Base-by-base conservation (phyloP, 1,139 yeast genomes). In the Tardiomyces blankii region DNA sequence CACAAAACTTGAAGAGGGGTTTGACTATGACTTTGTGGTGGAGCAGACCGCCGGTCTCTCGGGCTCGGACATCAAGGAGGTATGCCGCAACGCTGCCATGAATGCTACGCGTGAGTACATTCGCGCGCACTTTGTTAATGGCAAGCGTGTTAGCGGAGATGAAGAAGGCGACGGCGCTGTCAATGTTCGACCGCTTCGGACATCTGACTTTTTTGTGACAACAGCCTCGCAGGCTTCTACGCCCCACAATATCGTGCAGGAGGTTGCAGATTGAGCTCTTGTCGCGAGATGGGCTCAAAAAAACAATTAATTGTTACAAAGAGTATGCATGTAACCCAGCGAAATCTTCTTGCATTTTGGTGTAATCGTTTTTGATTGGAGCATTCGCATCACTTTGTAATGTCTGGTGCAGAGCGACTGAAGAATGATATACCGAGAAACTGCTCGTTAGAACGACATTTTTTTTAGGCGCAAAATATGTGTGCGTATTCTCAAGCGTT, bases 41-140 rank as follows among this genome's bases (percentile, higher is more conserved):
- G 60, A 62, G 6, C 65, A 73, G 44, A 85, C 96, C 1, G 75
- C 74, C 14, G 95, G 95, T 1, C 71, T 76, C 61, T 84, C 95
- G 55, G 98, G 98, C 1, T 84, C 95, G 6, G 98, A 91, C 58
- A 72, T 91, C 57, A 81, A 86, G 55, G 98, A 91, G 60, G 69
- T 87, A 46, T 87, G 96, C 61, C 75, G 98, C 49, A 94, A 87
- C 57, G 98, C 98, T 0, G 96, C 95, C 1, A 77, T 89, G 68
- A 75, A 74, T 51, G 88, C 96, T 0, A 89, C 91, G 61, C 73
- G 95, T 55, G 96, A 89, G 61, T 87, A 78, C 59, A 84, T 89
- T 43, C 50, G 62, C 18, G 46, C 55, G 42, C 63, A 65, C 49
- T 60, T 63, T 50, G 60, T 49, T 41, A 50, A 58, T 42, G 63